Evolutionary conservation across 225 moss, liverwort and hornwort genomes (phyloP).

Genomic region (Pseudisothecium myosuroides): DNA sequence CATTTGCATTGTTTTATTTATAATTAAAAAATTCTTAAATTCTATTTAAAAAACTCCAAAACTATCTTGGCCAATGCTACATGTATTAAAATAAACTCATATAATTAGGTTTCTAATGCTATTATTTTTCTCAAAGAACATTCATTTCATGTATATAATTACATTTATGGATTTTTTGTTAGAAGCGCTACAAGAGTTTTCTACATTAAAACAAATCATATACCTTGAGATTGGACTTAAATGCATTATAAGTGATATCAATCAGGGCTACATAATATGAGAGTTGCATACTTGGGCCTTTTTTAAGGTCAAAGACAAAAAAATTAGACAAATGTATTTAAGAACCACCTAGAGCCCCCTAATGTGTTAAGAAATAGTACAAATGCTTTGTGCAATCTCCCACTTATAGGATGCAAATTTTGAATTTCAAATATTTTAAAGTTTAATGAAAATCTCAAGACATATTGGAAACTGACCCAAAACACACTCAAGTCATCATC

Average conservation of each 20-base stretch:
- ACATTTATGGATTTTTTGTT: background rate
- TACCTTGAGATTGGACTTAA: background rate
- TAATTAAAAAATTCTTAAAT: too few species aligned
- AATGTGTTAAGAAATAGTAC: background rate
- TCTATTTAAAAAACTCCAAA: too few species aligned
- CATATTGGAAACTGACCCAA: too few species aligned
- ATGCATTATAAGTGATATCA: background rate
- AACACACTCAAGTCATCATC: background rate
- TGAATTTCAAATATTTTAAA: background rate
- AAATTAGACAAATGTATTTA: background rate
- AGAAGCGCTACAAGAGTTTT: rapidly evolving
- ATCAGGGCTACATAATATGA: background rate
- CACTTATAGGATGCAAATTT: background rate
- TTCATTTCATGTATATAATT: background rate
- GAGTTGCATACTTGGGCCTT: too few species aligned
- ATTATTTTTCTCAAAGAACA: too few species aligned
- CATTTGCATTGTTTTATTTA: too few species aligned
- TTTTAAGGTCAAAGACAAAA: background rate
- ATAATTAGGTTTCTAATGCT: too few species aligned
- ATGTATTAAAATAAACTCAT: too few species aligned
- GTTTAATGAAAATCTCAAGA: background rate
- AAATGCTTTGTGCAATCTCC: background rate
- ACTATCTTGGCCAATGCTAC: too few species aligned
- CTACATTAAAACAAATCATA: too few species aligned
- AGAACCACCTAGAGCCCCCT: too few species aligned